phyloP scores from a whole-genome alignment of 345 rosid genomes.

The Dovyalis caffra region DNA sequence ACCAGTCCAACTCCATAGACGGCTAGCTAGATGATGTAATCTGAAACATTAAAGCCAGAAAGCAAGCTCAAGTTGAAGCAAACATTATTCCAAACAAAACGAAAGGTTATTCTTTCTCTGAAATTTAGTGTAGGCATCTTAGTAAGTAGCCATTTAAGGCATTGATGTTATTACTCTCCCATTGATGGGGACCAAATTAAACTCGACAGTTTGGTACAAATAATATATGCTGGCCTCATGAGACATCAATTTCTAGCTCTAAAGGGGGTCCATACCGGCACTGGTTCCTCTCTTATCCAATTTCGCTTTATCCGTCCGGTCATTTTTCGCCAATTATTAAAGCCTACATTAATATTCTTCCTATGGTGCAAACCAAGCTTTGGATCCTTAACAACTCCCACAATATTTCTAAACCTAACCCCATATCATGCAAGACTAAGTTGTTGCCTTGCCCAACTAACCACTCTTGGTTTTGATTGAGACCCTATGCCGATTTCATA shows the following conservation, averaged over 20 bases:
- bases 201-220: constrained; percentile 30
- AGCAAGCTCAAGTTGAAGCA: not conserved
- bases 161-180: constrained; percentile 13
- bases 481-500: too few species aligned
- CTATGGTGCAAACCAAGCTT: constrained; percentile 8
- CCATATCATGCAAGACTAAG: not conserved
- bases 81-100: not conserved
- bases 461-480: not conserved
- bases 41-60: not conserved
- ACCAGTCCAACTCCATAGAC: not conserved
- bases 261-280: constrained; percentile 18
- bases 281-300: constrained; percentile 32
- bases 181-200: constrained; percentile 25
- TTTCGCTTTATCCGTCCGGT: constrained; percentile 23
- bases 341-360: constrained; percentile 25
- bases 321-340: constrained; percentile 35
- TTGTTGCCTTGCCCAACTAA: not conserved
- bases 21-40: not conserved
- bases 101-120: constrained; percentile 11
- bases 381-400: constrained; percentile 15
- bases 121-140: constrained; percentile 15
- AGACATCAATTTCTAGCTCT: constrained; percentile 11
- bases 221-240: constrained; percentile 17
- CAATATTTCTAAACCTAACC: constrained; percentile 13
- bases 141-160: constrained; percentile 15